These are phyloP conservation scores for Claviceps lovelessii DNA, from an alignment of 2,329 filamentous ascomycete species.

Conservation along the genomic window DNA sequence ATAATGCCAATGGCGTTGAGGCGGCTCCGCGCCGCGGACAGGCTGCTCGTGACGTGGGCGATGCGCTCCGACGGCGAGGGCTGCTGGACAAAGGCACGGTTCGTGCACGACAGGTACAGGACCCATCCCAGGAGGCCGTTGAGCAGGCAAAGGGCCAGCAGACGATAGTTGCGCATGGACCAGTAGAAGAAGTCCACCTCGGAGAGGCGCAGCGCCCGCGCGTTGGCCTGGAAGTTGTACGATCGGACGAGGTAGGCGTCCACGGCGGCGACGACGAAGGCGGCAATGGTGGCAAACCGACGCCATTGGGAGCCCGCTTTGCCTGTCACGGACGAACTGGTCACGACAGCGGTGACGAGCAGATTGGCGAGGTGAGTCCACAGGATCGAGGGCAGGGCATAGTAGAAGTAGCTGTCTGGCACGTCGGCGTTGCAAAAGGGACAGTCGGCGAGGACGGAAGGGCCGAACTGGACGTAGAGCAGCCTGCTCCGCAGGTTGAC, in stretches of 20 bases:
- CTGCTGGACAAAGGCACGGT: conserved; percentile 57
- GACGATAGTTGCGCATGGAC: conserved; percentile 49
- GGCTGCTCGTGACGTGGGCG: conserved; percentile 38
- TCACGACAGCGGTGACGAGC: conserved; percentile 54
- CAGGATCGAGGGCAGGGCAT: conserved; percentile 59
- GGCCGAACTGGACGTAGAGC: conserved; percentile 73
- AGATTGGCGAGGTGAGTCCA: conserved; percentile 73
- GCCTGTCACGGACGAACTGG: conserved; percentile 52
- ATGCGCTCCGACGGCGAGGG: conserved; percentile 51
- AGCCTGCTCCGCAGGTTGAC: conserved; percentile 57
- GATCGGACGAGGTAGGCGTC: conserved; percentile 53
- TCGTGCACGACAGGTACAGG: conserved; percentile 65
- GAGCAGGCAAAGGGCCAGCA: conserved; percentile 46
- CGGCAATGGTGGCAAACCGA: conserved; percentile 49
- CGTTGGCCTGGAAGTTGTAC: conserved; percentile 53
- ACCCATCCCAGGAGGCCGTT: conserved; percentile 49
- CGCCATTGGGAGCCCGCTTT: conserved; percentile 55
- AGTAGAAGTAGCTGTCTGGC: conserved; percentile 59
- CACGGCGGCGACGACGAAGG: conserved; percentile 39
- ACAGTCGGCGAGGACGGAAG: conserved; percentile 57
- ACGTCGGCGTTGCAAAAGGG: conserved; percentile 69
- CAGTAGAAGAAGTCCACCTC: conserved; percentile 62
- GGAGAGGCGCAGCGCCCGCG: conserved; percentile 42
- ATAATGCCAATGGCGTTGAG: conserved; percentile 60
- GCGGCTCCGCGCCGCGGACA: conserved; percentile 50